Conservation (phyloP, 352 stramenopile genomes). For the Pythium volutum region DNA sequence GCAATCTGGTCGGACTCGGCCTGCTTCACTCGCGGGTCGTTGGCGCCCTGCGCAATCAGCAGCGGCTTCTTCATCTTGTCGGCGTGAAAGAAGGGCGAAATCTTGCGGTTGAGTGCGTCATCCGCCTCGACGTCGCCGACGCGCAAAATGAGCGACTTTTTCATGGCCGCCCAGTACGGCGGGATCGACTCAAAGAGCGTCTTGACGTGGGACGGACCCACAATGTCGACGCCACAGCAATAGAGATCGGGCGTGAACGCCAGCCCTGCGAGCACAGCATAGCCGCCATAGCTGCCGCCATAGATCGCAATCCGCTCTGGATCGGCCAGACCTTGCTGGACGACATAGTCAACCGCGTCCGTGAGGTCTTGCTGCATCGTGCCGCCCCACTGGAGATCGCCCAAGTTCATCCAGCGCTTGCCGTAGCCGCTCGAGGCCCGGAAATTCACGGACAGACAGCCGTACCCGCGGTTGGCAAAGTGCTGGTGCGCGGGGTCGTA, state of each 20-base stretch:
- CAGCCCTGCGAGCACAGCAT: constrained; percentile 60
- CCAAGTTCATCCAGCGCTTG: constrained; percentile 64
- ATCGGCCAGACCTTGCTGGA: constrained; percentile 59
- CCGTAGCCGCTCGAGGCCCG: constrained; percentile 66
- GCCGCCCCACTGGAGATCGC: constrained; percentile 36
- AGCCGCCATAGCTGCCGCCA: constrained; percentile 71
- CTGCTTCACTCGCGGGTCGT: constrained; percentile 76
- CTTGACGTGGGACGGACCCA: constrained; percentile 46
- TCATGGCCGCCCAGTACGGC: constrained; percentile 40
- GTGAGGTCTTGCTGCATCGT: constrained; percentile 54
- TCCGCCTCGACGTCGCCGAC: constrained; percentile 42
- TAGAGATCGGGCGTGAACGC: constrained; percentile 82
- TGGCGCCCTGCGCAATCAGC: constrained; percentile 76
- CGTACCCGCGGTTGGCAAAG: constrained; percentile 48
- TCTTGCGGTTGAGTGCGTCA: constrained; percentile 32
- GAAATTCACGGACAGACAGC: constrained; percentile 54
- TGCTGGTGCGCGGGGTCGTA: constrained; percentile 35
- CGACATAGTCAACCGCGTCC: constrained; percentile 48
- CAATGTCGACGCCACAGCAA: constrained; percentile 73
- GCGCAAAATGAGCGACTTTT: constrained; percentile 38
- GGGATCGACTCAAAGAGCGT: constrained; percentile 43
- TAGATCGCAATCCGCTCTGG: constrained; percentile 44
- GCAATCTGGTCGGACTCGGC: constrained; percentile 71
- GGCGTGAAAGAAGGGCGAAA: constrained; percentile 71
- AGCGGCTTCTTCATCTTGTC: constrained; percentile 75